Evolutionary conservation across 305 asterid genomes (phyloP).

Genomic region (Solanum hybrid): DNA sequence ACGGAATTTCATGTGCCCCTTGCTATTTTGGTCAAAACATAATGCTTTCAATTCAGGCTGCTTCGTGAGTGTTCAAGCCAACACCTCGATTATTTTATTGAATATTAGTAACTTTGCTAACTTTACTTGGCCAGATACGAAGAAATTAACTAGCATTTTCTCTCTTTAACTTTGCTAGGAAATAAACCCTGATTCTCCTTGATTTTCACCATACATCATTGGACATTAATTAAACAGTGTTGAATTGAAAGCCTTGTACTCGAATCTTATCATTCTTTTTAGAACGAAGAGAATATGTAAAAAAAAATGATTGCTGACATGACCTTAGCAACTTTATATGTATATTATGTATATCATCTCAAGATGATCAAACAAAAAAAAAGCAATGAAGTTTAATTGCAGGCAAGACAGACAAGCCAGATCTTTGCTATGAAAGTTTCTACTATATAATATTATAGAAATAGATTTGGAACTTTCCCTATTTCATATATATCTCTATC

Average conservation of each 20-base stretch:
- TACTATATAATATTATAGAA: neutral
- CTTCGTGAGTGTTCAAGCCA: neutral
- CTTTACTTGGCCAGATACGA: neutral
- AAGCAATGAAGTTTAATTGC: neutral
- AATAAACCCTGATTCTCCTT: neutral
- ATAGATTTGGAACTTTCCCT: neutral
- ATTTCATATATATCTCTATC: neutral
- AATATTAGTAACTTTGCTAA: neutral
- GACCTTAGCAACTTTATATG: neutral
- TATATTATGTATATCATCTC: neutral
- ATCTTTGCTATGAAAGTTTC: neutral
- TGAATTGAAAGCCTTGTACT: neutral
- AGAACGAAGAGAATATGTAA: neutral
- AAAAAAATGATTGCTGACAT: neutral
- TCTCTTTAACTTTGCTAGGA: neutral
- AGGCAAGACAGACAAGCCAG: neutral
- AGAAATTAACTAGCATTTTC: neutral
- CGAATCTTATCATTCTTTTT: neutral
- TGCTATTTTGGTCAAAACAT: neutral
- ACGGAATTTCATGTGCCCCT: neutral
- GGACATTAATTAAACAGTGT: neutral
- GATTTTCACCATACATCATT: neutral
- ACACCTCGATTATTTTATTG: neutral
- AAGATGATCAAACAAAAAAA: neutral
- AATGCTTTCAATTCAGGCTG: neutral